A percentile compares a stretch with the other conserved stretches of the same genome.
These are phyloP conservation scores for Quaeritorhiza haematococci DNA, from an alignment of 371 early-diverging fungal genomes.

Conservation along the genomic window DNA sequence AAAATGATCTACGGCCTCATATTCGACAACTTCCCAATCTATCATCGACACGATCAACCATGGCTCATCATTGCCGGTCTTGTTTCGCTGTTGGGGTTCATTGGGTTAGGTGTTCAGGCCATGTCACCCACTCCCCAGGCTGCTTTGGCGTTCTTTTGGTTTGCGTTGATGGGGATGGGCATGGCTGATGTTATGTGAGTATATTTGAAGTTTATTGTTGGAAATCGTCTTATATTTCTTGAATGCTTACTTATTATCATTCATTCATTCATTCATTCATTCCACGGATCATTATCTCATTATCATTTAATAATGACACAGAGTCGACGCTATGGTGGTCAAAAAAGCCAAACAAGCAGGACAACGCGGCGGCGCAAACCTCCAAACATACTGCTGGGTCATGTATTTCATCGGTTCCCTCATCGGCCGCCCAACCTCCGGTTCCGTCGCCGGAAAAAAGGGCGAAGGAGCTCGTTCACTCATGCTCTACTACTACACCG, in stretches of 20 bases:
- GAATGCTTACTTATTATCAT: no score
- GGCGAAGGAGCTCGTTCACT: conserved; percentile 12
- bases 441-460: conserved; percentile 13
- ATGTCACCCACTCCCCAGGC: background rate
- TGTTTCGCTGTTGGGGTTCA: conserved; percentile 5
- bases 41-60: conserved; percentile 17
- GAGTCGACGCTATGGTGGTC: conserved; percentile 27
- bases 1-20: conserved; percentile 22
- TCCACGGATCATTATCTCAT: no score
- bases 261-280: no score
- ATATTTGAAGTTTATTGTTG: no score
- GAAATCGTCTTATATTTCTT: no score
- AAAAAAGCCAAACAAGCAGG: conserved; percentile 13
- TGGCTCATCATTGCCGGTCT: conserved; percentile 11
- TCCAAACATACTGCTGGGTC: conserved; percentile 27
- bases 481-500: conserved; percentile 12
- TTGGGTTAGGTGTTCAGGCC: conserved; percentile 4
- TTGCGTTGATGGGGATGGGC: conserved; percentile 15
- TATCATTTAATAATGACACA: no score
- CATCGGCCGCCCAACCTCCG: conserved; percentile 19
- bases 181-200: conserved; percentile 26
- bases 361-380: conserved; percentile 17
- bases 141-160: conserved; percentile 16
- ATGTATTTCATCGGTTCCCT: conserved; percentile 8
- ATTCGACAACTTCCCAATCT: conserved; percentile 25